phyloP scores from a whole-genome alignment of 2,329 filamentous ascomycete species.

The Lasiodiplodia theobromae region DNA sequence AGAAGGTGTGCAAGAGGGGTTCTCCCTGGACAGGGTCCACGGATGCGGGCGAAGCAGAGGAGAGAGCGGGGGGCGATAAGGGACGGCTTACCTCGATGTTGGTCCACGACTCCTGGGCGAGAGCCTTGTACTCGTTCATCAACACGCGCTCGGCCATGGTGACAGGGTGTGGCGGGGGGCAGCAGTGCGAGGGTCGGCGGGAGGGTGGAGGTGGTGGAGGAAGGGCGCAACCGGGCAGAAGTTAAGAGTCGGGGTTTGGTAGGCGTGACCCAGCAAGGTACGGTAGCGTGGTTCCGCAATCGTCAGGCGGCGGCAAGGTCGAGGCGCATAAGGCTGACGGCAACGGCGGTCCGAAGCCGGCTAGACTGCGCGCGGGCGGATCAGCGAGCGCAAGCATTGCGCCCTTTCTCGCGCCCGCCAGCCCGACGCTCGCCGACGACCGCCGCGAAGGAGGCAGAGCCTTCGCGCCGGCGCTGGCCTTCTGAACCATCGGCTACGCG shows the following conservation, averaged over 20 bases:
- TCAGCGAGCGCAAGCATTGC: conserved; percentile 3
- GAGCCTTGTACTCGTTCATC: conserved; percentile 83
- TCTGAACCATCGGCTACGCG: neutral
- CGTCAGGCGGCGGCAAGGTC: conserved; percentile 30
- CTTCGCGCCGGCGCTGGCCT: conserved; percentile 4
- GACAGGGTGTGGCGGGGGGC: neutral
- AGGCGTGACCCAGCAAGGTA: conserved; percentile 30
- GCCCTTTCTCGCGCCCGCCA: neutral
- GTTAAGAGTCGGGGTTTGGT: conserved; percentile 6
- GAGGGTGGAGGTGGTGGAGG: conserved; percentile 2
- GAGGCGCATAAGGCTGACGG: conserved; percentile 31
- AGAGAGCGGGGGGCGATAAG: neutral
- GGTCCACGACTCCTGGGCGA: conserved; percentile 92
- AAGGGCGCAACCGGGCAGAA: neutral
- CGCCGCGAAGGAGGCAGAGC: neutral
- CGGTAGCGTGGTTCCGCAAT: conserved; percentile 24
- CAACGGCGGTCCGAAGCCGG: conserved; percentile 31
- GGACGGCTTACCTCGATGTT: conserved; percentile 74
- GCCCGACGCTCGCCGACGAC: neutral
- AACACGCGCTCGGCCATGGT: conserved; percentile 58
- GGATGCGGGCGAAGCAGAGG: neutral
- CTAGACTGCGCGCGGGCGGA: conserved; percentile 26
- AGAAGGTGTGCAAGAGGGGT: neutral
- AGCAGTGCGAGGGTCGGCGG: neutral
- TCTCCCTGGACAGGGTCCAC: conserved; percentile 11